These are phyloP conservation scores for Rhododendron vialii DNA, from an alignment of 148 eudicot species.

Conservation along the genomic window DNA sequence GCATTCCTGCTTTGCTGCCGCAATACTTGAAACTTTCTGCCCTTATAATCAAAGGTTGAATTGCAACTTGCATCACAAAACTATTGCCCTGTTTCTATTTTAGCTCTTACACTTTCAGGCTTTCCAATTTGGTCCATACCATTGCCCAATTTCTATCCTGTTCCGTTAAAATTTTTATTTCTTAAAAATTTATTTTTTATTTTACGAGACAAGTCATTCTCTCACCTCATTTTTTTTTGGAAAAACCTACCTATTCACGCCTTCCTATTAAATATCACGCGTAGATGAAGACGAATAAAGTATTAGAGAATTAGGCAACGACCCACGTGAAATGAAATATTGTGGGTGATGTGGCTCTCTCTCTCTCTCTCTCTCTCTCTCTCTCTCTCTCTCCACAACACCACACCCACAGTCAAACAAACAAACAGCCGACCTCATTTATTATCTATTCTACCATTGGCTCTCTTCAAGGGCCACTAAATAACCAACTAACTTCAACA, in stretches of 20 bases:
- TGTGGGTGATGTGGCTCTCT: not conserved
- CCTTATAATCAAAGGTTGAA: not conserved
- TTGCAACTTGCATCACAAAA: not conserved
- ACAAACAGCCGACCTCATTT: not conserved
- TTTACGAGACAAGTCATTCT: not conserved
- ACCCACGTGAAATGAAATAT: not conserved
- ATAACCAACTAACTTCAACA: not conserved
- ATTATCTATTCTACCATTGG: not conserved
- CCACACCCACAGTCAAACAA: not conserved
- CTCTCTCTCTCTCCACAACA: not conserved
- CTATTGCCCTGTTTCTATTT: not conserved
- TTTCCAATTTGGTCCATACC: not conserved
- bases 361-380: not conserved
- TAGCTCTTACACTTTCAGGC: not conserved
- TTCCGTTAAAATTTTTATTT: no score
- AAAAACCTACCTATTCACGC: not conserved
- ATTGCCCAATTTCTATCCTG: no score
- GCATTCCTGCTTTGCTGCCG: not conserved
- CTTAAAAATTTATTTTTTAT: no score
- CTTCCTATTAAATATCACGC: not conserved
- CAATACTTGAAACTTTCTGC: not conserved
- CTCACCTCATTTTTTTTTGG: not conserved
- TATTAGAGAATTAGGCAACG: not conserved
- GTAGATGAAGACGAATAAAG: not conserved
- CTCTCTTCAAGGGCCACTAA: not conserved